A percentile compares a stretch with the other conserved stretches of the same genome.
Conservation (phyloP, 345 rosid species). For the Eucalyptus grandis region DNA sequence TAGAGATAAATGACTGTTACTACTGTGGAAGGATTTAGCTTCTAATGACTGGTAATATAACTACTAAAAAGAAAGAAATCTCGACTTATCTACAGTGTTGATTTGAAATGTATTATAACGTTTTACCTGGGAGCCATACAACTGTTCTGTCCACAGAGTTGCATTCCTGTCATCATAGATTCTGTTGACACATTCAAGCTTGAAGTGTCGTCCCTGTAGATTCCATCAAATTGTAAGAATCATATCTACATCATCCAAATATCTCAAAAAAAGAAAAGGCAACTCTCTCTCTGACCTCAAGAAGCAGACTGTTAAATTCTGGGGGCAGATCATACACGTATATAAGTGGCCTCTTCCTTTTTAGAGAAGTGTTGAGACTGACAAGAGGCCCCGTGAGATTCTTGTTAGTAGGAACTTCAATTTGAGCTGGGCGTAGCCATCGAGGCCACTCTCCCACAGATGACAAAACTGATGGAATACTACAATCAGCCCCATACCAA, state of each 20-base stretch:
- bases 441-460: constrained; percentile 77
- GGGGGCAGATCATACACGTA: constrained; percentile 94
- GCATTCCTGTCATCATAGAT: constrained; percentile 69
- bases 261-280: neutral
- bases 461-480: constrained; percentile 71
- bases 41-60: neutral
- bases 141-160: constrained; percentile 80
- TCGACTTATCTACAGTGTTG: neutral
- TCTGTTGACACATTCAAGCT: constrained; percentile 82
- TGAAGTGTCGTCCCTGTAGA: constrained; percentile 84
- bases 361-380: constrained; percentile 48
- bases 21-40: neutral
- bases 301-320: constrained; percentile 83
- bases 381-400: constrained; percentile 19
- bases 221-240: constrained; percentile 1
- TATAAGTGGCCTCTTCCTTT: constrained; percentile 84
- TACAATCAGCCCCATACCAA: constrained; percentile 91
- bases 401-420: constrained; percentile 43
- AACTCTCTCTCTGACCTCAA: constrained; percentile 56
- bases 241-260: neutral
- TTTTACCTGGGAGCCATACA: constrained; percentile 89
- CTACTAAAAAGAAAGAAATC: neutral
- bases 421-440: constrained; percentile 88
- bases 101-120: neutral
- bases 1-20: neutral